These are phyloP conservation scores for Staphylotrichum longicolle DNA, from an alignment of 495 filamentous ascomycete species.

Conservation along the genomic window DNA sequence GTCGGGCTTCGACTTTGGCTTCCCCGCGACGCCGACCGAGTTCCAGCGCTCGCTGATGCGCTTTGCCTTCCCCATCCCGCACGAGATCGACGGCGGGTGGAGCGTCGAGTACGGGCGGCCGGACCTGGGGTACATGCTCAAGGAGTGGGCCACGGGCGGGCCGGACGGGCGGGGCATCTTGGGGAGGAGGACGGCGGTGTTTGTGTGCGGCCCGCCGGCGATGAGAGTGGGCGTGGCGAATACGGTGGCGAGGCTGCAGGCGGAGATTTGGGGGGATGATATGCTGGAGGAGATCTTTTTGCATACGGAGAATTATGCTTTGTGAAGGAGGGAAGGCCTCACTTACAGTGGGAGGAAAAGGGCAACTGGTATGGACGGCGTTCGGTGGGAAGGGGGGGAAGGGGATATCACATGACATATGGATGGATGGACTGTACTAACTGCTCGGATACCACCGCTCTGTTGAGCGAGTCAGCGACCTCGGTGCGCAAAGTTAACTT, in stretches of 20 bases:
- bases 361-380: not conserved
- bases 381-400: too few relatives aligned
- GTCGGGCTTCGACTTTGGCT: constrained; percentile 69
- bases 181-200: constrained; percentile 83
- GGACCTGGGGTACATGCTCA: constrained; percentile 78
- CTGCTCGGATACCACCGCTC: constrained; percentile 9
- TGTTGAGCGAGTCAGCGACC: not conserved
- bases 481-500: not conserved
- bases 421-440: not conserved
- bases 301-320: constrained; percentile 92
- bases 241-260: constrained; percentile 78
- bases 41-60: constrained; percentile 82
- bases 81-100: constrained; percentile 76
- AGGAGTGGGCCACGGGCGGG: constrained; percentile 65
- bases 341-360: not conserved
- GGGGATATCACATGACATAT: not conserved
- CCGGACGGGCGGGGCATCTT: constrained; percentile 61
- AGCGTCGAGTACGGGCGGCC: constrained; percentile 91
- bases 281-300: constrained; percentile 86
- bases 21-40: constrained; percentile 70
- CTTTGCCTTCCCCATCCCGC: constrained; percentile 70
- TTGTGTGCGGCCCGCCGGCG: constrained; percentile 83
- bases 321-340: constrained; percentile 42
- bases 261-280: constrained; percentile 72
- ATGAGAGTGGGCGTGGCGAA: constrained; percentile 86